phyloP scores from a whole-genome alignment of 2,329 filamentous ascomycete species.

The Chaetothyriales sp. region DNA sequence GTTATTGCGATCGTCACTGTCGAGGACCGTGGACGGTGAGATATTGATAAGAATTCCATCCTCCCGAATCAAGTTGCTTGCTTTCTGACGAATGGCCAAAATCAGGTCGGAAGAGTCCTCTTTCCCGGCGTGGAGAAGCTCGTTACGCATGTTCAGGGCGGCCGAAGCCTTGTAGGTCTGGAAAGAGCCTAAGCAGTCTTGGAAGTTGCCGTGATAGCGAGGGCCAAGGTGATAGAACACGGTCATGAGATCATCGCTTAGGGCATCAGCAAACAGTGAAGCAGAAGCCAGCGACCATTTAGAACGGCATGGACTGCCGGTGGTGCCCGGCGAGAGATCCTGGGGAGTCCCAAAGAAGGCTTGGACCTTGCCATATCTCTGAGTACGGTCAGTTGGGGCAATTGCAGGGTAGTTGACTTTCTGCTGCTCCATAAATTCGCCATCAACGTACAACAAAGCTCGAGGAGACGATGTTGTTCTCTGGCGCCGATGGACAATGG shows the following conservation, averaged over 20 bases:
- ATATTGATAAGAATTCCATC: slow-evolving; percentile 68
- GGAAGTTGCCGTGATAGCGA: slow-evolving; percentile 87
- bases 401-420: slow-evolving; percentile 74
- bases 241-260: slow-evolving; percentile 82
- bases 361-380: slow-evolving; percentile 49
- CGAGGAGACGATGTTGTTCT: slow-evolving; percentile 63
- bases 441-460: slow-evolving; percentile 78
- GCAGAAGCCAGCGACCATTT: slow-evolving; percentile 83
- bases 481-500: slow-evolving; percentile 66
- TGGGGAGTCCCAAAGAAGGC: slow-evolving; percentile 87
- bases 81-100: slow-evolving; percentile 71
- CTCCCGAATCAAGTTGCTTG: slow-evolving; percentile 67
- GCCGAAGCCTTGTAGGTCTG: slow-evolving; percentile 93
- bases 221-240: slow-evolving; percentile 83
- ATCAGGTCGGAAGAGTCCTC: slow-evolving; percentile 87
- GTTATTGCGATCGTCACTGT: slow-evolving; percentile 61
- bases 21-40: slow-evolving; percentile 62
- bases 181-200: slow-evolving; percentile 88
- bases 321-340: slow-evolving; percentile 59
- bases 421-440: slow-evolving; percentile 83
- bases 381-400: slow-evolving; percentile 47
- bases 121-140: slow-evolving; percentile 74
- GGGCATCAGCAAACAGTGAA: slow-evolving; percentile 69
- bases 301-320: slow-evolving; percentile 56
- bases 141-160: slow-evolving; percentile 76